Conservation (phyloP, 495 filamentous ascomycete species). For the Wilcoxina mikolae region DNA sequence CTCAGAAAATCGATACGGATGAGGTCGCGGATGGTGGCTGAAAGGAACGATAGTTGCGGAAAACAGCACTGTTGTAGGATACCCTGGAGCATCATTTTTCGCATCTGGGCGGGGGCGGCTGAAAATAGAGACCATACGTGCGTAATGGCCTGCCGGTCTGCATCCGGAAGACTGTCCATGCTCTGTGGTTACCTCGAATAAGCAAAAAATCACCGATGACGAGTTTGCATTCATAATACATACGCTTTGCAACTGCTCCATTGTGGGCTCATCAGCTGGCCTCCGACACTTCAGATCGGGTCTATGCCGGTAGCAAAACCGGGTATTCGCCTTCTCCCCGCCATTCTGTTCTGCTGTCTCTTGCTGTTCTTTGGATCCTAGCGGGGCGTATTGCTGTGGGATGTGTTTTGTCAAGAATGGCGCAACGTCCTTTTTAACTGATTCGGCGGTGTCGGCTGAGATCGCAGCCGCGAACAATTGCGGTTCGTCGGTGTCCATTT, state of each 20-base stretch:
- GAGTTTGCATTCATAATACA: slow-evolving; percentile 24
- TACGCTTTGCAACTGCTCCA: slow-evolving; percentile 84
- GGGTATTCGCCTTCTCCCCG: slow-evolving; percentile 52
- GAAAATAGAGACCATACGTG: slow-evolving; percentile 97
- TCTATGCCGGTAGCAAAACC: slow-evolving; percentile 89
- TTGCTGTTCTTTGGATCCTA: slow-evolving; percentile 31
- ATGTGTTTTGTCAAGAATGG: slow-evolving; percentile 80
- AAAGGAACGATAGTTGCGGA: slow-evolving; percentile 85
- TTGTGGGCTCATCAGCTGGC: slow-evolving; percentile 84
- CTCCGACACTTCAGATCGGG: slow-evolving; percentile 87
- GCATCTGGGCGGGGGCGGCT: slow-evolving; percentile 80
- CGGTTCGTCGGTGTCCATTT: slow-evolving; percentile 18
- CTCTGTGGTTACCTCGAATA: slow-evolving; percentile 36
- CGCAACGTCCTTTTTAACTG: slow-evolving; percentile 37
- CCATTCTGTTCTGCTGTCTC: slow-evolving; percentile 18
- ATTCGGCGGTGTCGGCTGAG: slow-evolving; percentile 23
- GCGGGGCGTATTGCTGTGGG: slow-evolving; percentile 62
- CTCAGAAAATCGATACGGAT: slow-evolving; percentile 91
- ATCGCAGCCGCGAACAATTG: slow-evolving; percentile 23
- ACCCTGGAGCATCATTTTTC: slow-evolving; percentile 87
- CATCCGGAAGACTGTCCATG: slow-evolving; percentile 62
- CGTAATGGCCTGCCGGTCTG: slow-evolving; percentile 82
- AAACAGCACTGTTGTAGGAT: slow-evolving; percentile 95
- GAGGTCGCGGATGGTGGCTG: slow-evolving; percentile 69
- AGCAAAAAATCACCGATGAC: neutral